Evolutionary conservation across 768 basidiomycete genomes (phyloP).

Genomic region (Steccherinum ochraceum): DNA sequence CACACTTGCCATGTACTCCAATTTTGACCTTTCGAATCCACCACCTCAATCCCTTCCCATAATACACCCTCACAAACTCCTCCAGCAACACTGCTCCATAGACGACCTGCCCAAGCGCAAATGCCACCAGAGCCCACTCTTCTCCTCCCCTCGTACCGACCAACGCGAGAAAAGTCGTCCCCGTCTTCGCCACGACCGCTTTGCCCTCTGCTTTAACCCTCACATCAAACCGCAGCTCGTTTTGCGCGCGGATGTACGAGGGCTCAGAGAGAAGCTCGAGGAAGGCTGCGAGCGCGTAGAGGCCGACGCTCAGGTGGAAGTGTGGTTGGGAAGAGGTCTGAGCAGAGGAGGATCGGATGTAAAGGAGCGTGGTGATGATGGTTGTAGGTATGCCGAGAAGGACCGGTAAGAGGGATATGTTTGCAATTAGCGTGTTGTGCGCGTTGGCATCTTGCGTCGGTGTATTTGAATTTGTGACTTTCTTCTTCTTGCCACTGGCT

Average conservation of each 20-base stretch:
- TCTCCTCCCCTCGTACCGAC: constrained; percentile 26
- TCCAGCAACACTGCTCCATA: constrained; percentile 58
- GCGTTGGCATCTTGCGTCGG: background rate
- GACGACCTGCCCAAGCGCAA: constrained; percentile 77
- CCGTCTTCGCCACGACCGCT: constrained; percentile 69
- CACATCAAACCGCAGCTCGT: constrained; percentile 62
- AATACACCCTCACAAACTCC: constrained; percentile 40
- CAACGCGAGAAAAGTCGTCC: constrained; percentile 65
- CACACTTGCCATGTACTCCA: constrained; percentile 24
- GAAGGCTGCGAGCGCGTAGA: constrained; percentile 73
- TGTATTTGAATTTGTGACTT: background rate
- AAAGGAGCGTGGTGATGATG: constrained; percentile 42
- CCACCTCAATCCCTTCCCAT: constrained; percentile 14
- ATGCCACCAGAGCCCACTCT: constrained; percentile 65
- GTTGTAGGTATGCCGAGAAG: constrained; percentile 65
- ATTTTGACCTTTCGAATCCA: constrained; percentile 13
- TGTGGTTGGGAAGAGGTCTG: constrained; percentile 55
- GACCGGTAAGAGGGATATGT: constrained; percentile 61
- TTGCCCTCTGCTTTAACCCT: constrained; percentile 84
- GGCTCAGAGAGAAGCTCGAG: constrained; percentile 82
- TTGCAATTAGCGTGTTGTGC: constrained; percentile 24
- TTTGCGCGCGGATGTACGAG: constrained; percentile 35
- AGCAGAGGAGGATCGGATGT: constrained; percentile 44
- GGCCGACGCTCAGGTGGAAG: constrained; percentile 53
- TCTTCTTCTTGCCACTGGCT: background rate